phyloP scores from a whole-genome alignment of 2,329 filamentous ascomycete genomes.

The Neonectria hederae region DNA sequence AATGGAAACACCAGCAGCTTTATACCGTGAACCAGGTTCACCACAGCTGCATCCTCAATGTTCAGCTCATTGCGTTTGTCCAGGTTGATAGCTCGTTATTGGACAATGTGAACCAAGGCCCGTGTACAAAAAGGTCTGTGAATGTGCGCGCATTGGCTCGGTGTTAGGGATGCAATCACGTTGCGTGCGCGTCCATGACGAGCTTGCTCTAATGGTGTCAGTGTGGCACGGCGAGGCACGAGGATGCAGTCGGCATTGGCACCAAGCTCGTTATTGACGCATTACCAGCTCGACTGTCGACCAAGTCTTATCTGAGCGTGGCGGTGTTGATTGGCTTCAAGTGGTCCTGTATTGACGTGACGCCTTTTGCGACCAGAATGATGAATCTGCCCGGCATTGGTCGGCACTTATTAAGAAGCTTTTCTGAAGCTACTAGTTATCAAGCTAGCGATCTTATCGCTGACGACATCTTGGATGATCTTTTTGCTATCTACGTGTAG shows the following conservation, averaged over 20 bases:
- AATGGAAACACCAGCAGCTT: background rate
- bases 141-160: background rate
- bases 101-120: background rate
- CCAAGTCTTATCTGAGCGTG: constrained; percentile 9
- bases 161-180: constrained; percentile 1
- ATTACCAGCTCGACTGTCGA: background rate
- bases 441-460: background rate
- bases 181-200: constrained; percentile 15
- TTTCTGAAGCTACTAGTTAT: background rate
- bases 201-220: constrained; percentile 12
- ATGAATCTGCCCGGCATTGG: constrained; percentile 21
- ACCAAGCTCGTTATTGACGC: background rate
- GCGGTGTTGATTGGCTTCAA: constrained; percentile 18
- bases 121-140: background rate
- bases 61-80: constrained; percentile 11
- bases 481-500: too few relatives aligned
- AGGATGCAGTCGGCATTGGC: background rate
- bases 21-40: background rate
- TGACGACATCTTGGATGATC: background rate
- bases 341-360: constrained; percentile 8
- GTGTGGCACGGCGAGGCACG: background rate
- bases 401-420: constrained; percentile 10
- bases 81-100: constrained; percentile 13
- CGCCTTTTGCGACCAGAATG: constrained; percentile 23
- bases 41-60: too few relatives aligned